These are phyloP conservation scores for Glycine latifolia DNA, from an alignment of 306 rosid genomes.

Conservation along the genomic window DNA sequence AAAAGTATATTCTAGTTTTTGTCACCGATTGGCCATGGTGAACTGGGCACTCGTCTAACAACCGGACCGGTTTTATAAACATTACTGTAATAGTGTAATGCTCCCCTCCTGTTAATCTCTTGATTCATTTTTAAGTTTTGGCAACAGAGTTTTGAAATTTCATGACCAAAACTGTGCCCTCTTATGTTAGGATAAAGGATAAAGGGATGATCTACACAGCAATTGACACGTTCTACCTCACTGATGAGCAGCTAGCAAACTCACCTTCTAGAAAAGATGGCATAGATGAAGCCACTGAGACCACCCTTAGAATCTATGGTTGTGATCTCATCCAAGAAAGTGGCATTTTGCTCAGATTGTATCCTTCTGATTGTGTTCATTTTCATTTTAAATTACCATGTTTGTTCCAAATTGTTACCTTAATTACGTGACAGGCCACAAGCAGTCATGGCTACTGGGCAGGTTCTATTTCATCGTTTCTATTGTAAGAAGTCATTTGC, in stretches of 20 bases:
- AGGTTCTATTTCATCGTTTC: slow-evolving; percentile 94
- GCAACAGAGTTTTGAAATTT: background rate
- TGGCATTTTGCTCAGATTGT: slow-evolving; percentile 90
- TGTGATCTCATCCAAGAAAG: slow-evolving; percentile 97
- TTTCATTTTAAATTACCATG: background rate
- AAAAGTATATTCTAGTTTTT: background rate
- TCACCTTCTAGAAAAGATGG: slow-evolving; percentile 89
- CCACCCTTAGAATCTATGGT: slow-evolving; percentile 85
- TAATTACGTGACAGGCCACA: slow-evolving; percentile 70
- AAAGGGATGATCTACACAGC: slow-evolving; percentile 84
- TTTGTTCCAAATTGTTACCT: slow-evolving; percentile 44
- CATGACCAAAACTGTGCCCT: background rate
- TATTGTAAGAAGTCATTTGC: slow-evolving; percentile 96
- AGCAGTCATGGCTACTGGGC: slow-evolving; percentile 98
- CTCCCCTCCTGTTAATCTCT: background rate
- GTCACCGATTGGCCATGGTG: background rate
- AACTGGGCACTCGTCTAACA: background rate
- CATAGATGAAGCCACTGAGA: slow-evolving; percentile 80
- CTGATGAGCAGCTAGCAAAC: slow-evolving; percentile 66
- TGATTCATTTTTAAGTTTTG: background rate
- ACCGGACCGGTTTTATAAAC: background rate
- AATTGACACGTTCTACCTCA: slow-evolving; percentile 84
- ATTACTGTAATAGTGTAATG: background rate
- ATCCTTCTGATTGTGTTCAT: slow-evolving; percentile 41
- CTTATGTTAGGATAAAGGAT: slow-evolving; percentile 16